Percentiles rank a stretch among this genome's conserved stretches.
These are phyloP conservation scores for Teunomyces kruisii DNA, from an alignment of 805 yeast genomes.

Conservation along the genomic window DNA sequence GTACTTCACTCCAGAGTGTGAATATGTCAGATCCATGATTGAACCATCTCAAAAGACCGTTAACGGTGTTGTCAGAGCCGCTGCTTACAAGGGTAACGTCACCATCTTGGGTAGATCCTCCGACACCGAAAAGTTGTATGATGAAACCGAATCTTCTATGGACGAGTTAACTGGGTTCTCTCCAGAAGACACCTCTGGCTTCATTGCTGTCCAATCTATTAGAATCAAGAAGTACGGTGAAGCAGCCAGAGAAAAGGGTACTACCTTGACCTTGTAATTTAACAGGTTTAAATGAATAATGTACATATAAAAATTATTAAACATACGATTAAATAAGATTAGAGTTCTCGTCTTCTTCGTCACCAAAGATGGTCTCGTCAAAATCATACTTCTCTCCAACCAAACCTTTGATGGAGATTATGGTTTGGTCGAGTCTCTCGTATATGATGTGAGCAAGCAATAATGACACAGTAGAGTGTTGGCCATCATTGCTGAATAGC, in stretches of 20 bases:
- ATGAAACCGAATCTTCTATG: conserved; percentile 98
- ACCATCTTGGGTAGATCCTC: conserved; percentile 90
- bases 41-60: conserved; percentile 93
- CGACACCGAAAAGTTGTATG: conserved; percentile 93
- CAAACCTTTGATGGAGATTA: conserved; percentile 26
- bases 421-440: conserved; percentile 28
- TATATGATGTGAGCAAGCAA: conserved; percentile 31
- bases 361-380: conserved; percentile 10
- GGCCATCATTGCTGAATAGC: conserved; percentile 32
- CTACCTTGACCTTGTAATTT: conserved; percentile 44
- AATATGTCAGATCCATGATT: conserved; percentile 90
- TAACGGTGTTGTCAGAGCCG: conserved; percentile 93
- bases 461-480: conserved; percentile 24
- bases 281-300: conserved; percentile 8
- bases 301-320: conserved; percentile 6
- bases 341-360: conserved; percentile 1
- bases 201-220: conserved; percentile 96
- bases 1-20: conserved; percentile 98
- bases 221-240: conserved; percentile 98
- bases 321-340: conserved; percentile 2
- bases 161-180: conserved; percentile 98
- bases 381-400: conserved; percentile 37
- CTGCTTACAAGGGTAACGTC: conserved; percentile 88
- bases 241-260: conserved; percentile 81
- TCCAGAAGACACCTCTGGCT: conserved; percentile 96